Evolutionary conservation across 495 filamentous ascomycete species (phyloP), one percentile per base, ranked within the genome.

Genomic region (Pyrenula aspistea): DNA sequence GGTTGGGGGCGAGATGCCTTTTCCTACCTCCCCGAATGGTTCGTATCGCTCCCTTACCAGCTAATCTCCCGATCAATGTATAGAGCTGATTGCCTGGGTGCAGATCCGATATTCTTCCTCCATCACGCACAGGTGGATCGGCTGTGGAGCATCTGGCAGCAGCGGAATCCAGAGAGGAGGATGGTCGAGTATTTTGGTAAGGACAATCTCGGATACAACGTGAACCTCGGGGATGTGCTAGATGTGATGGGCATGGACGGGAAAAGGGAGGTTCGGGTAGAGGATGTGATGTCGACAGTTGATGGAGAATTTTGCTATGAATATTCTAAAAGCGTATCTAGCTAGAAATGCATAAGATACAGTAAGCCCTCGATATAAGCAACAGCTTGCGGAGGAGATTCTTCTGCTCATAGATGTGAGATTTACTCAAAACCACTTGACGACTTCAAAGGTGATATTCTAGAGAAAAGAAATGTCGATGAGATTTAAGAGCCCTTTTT

Each of bases 1-100:
- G 25, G 24, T 54, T 54, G 52, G 52, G 8, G 52, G 52, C 11
- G 52, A 54, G 22, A 54, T 54, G 52, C 12, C 52, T 24, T 15
- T 24, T 4, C 22, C 25, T 4, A 22, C n/a, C n/a, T 54, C 52
- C 8, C 21, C 22, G 23, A 54, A 54, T 15, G 52, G 52, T 54
- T n/a, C 24, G 23, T 52, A 21, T 24, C 15, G 8, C 23, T 24
- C 25, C 12, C 24, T 24, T 54, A 2, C 15, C 22, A 22, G 12
- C 22, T 20, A 4, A 23, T 54, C 19, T 21, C 20, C 50, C 11
- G 19, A 4, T 4, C 19, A 4, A 4, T 52, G 8, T 52, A 15
- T 20, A 10, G 10, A 12, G 2, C 25, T 54, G 22, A 12, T 54
- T 20, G 24, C 53, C n/a, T 10, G 12, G n/a, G 23, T 8, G 23